Percentiles rank a stretch among this genome's conserved stretches.
Evolutionary conservation across 345 rosid genomes (phyloP).

Genomic region (Syzygium grande): DNA sequence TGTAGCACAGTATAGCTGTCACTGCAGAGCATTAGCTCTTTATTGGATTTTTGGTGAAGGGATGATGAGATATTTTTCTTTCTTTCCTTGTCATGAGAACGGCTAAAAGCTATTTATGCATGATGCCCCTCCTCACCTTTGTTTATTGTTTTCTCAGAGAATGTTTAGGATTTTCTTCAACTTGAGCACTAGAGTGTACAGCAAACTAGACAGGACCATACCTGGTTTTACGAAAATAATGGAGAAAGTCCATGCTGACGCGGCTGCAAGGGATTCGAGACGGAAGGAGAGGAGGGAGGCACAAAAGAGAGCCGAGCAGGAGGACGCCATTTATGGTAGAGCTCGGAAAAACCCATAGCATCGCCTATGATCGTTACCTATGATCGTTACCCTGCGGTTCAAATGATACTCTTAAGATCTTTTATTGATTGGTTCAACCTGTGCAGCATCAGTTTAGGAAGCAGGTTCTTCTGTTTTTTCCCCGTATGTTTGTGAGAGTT

Average conservation of each 20-base stretch:
- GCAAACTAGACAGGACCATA: slow-evolving; percentile 28
- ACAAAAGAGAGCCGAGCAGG: slow-evolving; percentile 20
- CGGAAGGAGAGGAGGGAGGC: slow-evolving; percentile 32
- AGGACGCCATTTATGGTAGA: slow-evolving; percentile 7
- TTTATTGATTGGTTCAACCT: background rate
- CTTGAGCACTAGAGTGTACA: slow-evolving; percentile 29
- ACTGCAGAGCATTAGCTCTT: background rate
- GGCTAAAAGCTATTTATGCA: background rate
- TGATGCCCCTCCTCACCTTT: background rate
- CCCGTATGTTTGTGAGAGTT: background rate
- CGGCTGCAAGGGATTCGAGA: slow-evolving; percentile 16
- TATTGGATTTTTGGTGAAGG: background rate
- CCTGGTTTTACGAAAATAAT: slow-evolving; percentile 51
- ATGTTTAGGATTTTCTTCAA: slow-evolving; percentile 24
- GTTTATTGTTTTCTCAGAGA: slow-evolving; percentile 23
- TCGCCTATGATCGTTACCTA: background rate
- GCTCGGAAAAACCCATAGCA: background rate
- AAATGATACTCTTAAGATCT: background rate
- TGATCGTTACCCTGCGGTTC: background rate
- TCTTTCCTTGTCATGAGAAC: background rate
- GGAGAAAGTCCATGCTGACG: slow-evolving; percentile 45
- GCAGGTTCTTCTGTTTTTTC: background rate
- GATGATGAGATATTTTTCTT: background rate
- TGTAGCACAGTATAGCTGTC: background rate
- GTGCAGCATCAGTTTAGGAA: background rate